Evolutionary conservation across 495 filamentous ascomycete genomes (phyloP).

Genomic region (Geoglossum glabrum): DNA sequence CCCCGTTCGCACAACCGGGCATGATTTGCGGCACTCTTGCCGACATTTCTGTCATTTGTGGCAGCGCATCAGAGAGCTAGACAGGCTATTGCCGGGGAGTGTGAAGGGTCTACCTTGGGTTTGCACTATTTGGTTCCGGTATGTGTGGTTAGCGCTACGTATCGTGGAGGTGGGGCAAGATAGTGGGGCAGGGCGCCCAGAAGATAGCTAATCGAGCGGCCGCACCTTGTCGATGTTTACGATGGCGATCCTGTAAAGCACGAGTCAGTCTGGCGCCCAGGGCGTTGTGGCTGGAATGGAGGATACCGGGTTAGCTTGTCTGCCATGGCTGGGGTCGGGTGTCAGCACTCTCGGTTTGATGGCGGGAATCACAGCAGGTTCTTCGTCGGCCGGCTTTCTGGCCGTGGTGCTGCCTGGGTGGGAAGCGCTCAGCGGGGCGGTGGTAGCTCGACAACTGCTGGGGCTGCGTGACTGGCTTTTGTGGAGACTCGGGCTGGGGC

Average conservation of each 20-base stretch:
- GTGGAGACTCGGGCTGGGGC: too few relatives aligned
- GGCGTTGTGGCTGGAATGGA: neutral
- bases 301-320: conserved; percentile 74
- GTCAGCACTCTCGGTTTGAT: neutral
- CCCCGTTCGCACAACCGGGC: conserved; percentile 91
- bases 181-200: conserved; percentile 8
- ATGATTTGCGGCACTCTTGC: conserved; percentile 98
- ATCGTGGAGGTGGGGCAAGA: neutral
- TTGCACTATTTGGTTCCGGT: conserved; percentile 50
- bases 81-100: neutral
- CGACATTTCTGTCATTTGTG: conserved; percentile 50
- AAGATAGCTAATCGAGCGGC: neutral
- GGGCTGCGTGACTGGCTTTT: too few relatives aligned
- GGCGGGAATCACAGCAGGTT: neutral
- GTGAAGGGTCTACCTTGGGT: conserved; percentile 50
- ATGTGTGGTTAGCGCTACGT: neutral
- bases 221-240: conserved; percentile 90
- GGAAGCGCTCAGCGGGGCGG: too few relatives aligned
- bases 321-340: conserved; percentile 26
- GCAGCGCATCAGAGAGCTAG: conserved; percentile 1
- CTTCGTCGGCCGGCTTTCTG: neutral
- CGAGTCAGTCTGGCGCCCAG: conserved; percentile 15
- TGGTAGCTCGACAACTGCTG: too few relatives aligned
- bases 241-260: conserved; percentile 65
- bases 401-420: too few relatives aligned